A percentile compares a stretch with the other conserved stretches of the same genome.
Evolutionary conservation across 768 basidiomycete species (phyloP).

Genomic region (Trametes punicea): DNA sequence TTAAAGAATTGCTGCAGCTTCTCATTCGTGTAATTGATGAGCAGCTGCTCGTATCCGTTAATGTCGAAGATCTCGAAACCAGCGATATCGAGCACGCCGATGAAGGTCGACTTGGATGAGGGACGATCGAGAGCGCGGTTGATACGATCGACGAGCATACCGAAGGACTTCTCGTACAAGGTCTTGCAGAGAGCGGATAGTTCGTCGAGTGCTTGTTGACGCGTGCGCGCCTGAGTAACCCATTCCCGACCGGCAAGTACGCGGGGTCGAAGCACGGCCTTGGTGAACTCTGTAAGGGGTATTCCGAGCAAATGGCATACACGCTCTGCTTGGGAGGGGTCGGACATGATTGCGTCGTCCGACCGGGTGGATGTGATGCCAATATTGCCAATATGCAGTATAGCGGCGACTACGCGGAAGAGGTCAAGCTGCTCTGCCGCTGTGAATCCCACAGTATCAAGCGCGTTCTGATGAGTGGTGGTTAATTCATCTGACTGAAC

Average conservation of each 20-base stretch:
- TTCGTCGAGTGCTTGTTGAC: conserved; percentile 91
- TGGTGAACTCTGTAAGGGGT: conserved; percentile 81
- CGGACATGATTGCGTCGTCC: conserved; percentile 75
- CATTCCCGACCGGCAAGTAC: conserved; percentile 95
- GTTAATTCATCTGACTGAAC: background rate
- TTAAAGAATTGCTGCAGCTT: conserved; percentile 98
- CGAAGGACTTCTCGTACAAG: conserved; percentile 96
- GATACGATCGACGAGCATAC: conserved; percentile 89
- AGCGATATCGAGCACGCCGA: conserved; percentile 98
- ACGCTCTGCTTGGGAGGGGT: conserved; percentile 81
- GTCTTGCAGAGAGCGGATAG: conserved; percentile 90
- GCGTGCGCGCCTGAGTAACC: conserved; percentile 90
- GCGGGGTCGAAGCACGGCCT: conserved; percentile 83
- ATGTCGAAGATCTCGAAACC: conserved; percentile 97
- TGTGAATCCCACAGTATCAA: conserved; percentile 89
- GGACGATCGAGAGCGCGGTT: conserved; percentile 94
- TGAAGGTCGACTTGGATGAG: conserved; percentile 88
- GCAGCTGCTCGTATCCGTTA: conserved; percentile 94
- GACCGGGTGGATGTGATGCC: conserved; percentile 72
- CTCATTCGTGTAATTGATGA: conserved; percentile 99
- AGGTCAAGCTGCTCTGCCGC: conserved; percentile 83
- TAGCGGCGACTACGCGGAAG: conserved; percentile 90
- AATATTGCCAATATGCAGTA: conserved; percentile 96
- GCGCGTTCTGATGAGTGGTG: conserved; percentile 58
- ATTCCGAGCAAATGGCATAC: conserved; percentile 92